These are phyloP conservation scores for Scleroderma bovista DNA, from an alignment of 768 basidiomycete species.

Conservation along the genomic window DNA sequence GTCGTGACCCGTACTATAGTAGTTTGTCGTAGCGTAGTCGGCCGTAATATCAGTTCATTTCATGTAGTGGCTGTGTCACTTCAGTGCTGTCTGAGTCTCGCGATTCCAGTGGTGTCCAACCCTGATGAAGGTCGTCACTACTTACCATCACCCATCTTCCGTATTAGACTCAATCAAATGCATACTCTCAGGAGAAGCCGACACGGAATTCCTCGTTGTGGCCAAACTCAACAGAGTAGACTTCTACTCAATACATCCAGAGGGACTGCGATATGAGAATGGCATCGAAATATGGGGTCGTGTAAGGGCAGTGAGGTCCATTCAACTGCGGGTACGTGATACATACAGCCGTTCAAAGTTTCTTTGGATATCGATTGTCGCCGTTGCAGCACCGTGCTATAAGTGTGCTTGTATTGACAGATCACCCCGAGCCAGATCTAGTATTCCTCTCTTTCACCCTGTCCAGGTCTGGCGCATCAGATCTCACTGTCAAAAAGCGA, in stretches of 20 bases:
- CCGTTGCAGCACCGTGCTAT: slow-evolving; percentile 26
- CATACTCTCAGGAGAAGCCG: slow-evolving; percentile 42
- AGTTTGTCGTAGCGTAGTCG: too few relatives aligned
- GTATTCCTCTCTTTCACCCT: slow-evolving; percentile 53
- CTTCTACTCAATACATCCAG: slow-evolving; percentile 57
- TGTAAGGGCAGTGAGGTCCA: slow-evolving; percentile 48
- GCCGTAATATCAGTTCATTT: too few relatives aligned
- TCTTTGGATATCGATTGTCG: neutral
- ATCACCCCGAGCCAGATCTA: slow-evolving; percentile 72
- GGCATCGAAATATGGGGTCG: slow-evolving; percentile 65
- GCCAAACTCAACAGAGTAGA: slow-evolving; percentile 64
- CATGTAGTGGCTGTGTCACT: too few relatives aligned
- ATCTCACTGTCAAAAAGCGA: slow-evolving; percentile 37
- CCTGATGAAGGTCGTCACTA: slow-evolving; percentile 65
- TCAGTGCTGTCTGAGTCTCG: too few relatives aligned
- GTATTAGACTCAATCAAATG: slow-evolving; percentile 68
- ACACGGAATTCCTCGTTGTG: slow-evolving; percentile 60
- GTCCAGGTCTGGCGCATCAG: slow-evolving; percentile 24
- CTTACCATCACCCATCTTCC: slow-evolving; percentile 73
- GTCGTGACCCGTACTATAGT: too few relatives aligned
- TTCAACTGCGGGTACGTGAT: slow-evolving; percentile 49
- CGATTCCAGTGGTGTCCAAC: too few relatives aligned
- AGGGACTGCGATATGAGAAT: slow-evolving; percentile 58
- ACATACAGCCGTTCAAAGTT: neutral
- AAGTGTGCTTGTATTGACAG: slow-evolving; percentile 59